Percentiles rank a stretch among this genome's conserved stretches.
phyloP scores from a whole-genome alignment of 2,329 filamentous ascomycete genomes.

The Neofusicoccum parvum region DNA sequence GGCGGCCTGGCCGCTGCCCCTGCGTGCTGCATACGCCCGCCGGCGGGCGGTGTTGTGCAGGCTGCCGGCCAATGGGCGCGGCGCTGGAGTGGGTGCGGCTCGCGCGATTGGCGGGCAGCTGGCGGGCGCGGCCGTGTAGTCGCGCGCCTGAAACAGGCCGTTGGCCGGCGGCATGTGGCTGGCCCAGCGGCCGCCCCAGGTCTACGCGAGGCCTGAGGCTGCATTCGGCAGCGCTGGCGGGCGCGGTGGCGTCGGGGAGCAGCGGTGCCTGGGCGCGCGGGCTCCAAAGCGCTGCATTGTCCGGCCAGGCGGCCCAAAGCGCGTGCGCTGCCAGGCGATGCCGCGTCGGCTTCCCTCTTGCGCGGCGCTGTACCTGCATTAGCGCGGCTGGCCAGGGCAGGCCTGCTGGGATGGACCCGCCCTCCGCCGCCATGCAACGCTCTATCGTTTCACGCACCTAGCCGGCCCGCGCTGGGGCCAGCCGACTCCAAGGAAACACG shows the following conservation, averaged over 20 bases:
- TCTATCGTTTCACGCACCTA: constrained; percentile 19
- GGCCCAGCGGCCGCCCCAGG: not conserved
- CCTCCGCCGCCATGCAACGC: not conserved
- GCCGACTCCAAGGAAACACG: not conserved
- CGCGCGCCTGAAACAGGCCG: constrained; percentile 14
- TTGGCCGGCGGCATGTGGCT: not conserved
- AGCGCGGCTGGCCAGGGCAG: not conserved
- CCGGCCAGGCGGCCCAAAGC: not conserved
- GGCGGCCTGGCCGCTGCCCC: not conserved
- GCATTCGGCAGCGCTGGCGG: not conserved
- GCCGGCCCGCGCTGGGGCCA: constrained; percentile 4
- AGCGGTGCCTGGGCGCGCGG: not conserved
- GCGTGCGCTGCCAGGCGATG: not conserved
- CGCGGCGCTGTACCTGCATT: constrained; percentile 14
- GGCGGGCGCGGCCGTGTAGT: not conserved
- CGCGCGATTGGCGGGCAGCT: not conserved
- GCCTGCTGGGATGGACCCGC: not conserved
- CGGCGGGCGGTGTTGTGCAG: not conserved
- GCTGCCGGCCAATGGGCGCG: not conserved
- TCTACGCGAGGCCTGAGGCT: not conserved
- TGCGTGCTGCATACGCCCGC: constrained; percentile 1
- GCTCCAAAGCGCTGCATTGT: not conserved
- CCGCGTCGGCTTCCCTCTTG: not conserved
- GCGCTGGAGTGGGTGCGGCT: not conserved
- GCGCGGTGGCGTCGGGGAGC: not conserved